Percentiles rank a stretch among this genome's conserved stretches.
These are phyloP conservation scores for Daedaleopsis sinensis DNA, from an alignment of 768 basidiomycete species.

Conservation along the genomic window DNA sequence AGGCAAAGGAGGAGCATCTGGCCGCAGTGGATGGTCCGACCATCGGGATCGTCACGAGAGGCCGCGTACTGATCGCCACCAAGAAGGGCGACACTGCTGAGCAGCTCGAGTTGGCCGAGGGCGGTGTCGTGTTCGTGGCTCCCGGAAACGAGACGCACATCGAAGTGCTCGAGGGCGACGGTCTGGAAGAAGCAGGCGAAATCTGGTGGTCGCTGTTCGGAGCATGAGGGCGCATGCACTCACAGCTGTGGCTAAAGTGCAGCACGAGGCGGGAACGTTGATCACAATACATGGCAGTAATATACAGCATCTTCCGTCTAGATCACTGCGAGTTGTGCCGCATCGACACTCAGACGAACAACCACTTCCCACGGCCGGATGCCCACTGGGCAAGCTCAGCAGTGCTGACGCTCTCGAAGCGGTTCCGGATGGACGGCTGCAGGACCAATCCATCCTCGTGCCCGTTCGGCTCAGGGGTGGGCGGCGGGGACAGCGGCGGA, in stretches of 20 bases:
- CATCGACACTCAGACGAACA: slow-evolving; percentile 50
- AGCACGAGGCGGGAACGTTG: too few species aligned
- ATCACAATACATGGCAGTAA: background rate
- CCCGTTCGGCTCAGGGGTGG: slow-evolving; percentile 30
- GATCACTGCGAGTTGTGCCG: background rate
- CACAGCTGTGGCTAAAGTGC: background rate
- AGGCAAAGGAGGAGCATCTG: slow-evolving; percentile 15
- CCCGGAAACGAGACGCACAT: slow-evolving; percentile 24
- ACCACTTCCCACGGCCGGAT: slow-evolving; percentile 55
- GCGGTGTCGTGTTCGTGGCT: slow-evolving; percentile 28
- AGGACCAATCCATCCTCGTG: slow-evolving; percentile 7
- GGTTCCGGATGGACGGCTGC: slow-evolving; percentile 32
- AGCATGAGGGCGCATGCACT: slow-evolving; percentile 2
- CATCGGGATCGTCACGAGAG: slow-evolving; percentile 30
- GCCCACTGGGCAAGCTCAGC: slow-evolving; percentile 57
- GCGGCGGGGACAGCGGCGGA: slow-evolving; percentile 27
- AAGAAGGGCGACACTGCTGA: slow-evolving; percentile 11
- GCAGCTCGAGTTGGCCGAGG: slow-evolving; percentile 20
- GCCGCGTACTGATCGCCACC: slow-evolving; percentile 15
- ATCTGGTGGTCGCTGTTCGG: slow-evolving; percentile 31
- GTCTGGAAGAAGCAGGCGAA: slow-evolving; percentile 20
- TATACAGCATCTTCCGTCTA: background rate
- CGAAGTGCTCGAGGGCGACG: slow-evolving; percentile 16
- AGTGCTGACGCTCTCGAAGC: slow-evolving; percentile 46
- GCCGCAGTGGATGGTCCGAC: slow-evolving; percentile 24